These are phyloP conservation scores for Microbotryum silenes-acaulis DNA, from an alignment of 1,284 basidiomycete genomes.

Conservation along the genomic window DNA sequence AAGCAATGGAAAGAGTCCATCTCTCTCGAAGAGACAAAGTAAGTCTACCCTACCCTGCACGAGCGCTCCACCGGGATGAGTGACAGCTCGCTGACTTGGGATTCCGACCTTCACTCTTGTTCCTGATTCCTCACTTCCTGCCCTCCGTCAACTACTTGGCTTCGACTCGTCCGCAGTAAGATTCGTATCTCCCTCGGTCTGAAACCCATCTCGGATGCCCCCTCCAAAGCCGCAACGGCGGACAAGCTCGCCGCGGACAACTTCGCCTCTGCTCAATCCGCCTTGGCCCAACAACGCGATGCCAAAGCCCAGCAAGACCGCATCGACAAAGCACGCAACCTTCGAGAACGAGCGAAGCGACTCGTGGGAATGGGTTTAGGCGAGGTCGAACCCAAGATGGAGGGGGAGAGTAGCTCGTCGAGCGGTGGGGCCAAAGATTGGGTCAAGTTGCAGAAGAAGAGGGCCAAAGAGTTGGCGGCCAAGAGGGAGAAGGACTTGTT, in stretches of 20 bases:
- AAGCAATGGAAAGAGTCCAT: slow-evolving; percentile 56
- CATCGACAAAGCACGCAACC: slow-evolving; percentile 69
- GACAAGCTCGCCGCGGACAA: slow-evolving; percentile 56
- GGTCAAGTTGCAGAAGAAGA: slow-evolving; percentile 81
- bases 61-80: too few relatives aligned
- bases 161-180: slow-evolving; percentile 47
- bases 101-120: background rate
- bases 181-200: slow-evolving; percentile 90
- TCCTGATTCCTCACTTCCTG: background rate
- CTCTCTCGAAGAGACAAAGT: slow-evolving; percentile 90
- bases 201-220: slow-evolving; percentile 75
- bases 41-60: slow-evolving; percentile 1
- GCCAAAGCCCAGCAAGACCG: slow-evolving; percentile 49
- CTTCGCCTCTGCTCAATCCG: slow-evolving; percentile 62
- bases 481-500: slow-evolving; percentile 70
- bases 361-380: slow-evolving; percentile 85
- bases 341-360: slow-evolving; percentile 77
- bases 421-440: slow-evolving; percentile 52
- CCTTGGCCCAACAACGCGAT: slow-evolving; percentile 63
- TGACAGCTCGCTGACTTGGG: background rate
- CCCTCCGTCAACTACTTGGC: too few relatives aligned
- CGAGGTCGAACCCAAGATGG: slow-evolving; percentile 60
- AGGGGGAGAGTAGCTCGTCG: slow-evolving; percentile 16
- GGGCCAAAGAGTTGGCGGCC: slow-evolving; percentile 70
- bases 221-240: slow-evolving; percentile 40